Conservation (phyloP, 257 asterid genomes). For the Fraxinus excelsior region DNA sequence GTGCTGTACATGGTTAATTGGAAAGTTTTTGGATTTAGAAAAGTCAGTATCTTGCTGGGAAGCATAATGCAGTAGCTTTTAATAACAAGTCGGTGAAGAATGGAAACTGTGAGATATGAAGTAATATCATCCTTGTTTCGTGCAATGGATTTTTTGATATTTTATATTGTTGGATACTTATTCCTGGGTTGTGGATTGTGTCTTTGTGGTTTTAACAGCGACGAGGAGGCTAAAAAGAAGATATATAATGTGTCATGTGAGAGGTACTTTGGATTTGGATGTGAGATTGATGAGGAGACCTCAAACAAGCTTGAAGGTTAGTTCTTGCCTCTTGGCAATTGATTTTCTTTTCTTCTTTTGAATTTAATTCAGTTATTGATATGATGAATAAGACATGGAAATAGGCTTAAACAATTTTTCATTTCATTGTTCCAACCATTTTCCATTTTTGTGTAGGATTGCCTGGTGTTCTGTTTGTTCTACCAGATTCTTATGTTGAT, state of each 20-base stretch:
- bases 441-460: conserved; percentile 48
- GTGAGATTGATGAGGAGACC: conserved; percentile 95
- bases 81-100: background rate
- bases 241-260: conserved; percentile 92
- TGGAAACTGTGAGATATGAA: background rate
- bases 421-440: background rate
- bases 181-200: conserved; percentile 1
- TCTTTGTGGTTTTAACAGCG: conserved; percentile 39
- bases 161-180: background rate
- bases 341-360: background rate
- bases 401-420: too few species aligned
- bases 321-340: conserved; percentile 17
- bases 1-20: background rate
- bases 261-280: conserved; percentile 93
- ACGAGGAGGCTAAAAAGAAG: conserved; percentile 91
- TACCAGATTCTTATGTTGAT: conserved; percentile 98
- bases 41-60: background rate
- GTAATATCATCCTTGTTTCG: background rate
- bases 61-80: background rate
- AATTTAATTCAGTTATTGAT: background rate
- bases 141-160: background rate
- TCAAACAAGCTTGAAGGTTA: conserved; percentile 96
- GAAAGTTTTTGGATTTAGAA: background rate
- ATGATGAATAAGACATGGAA: background rate
- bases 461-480: conserved; percentile 95